These are phyloP conservation scores for Singerocomus inundabilis DNA, from an alignment of 1,284 basidiomycete species.

Conservation along the genomic window DNA sequence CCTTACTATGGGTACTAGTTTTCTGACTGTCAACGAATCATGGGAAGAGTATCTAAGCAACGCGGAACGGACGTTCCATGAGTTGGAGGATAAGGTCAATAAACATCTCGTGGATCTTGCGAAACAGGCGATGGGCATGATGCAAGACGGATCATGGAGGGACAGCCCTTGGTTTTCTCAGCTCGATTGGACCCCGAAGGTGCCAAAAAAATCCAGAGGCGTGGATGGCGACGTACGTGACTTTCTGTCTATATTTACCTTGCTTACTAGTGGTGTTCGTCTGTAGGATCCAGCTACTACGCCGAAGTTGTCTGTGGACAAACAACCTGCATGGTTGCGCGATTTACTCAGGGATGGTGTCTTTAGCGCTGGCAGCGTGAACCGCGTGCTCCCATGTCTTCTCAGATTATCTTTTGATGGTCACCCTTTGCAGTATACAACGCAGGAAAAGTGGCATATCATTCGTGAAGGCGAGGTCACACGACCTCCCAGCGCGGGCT, in stretches of 20 bases:
- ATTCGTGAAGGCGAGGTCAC: slow-evolving; percentile 36
- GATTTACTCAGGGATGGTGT: slow-evolving; percentile 51
- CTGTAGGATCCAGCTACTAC: slow-evolving; percentile 7
- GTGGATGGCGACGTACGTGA: slow-evolving; percentile 32
- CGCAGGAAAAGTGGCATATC: slow-evolving; percentile 69
- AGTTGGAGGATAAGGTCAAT: slow-evolving; percentile 76
- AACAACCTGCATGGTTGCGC: slow-evolving; percentile 75
- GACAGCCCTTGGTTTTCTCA: slow-evolving; percentile 87
- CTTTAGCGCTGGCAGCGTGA: slow-evolving; percentile 53
- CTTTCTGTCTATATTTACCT: slow-evolving; percentile 5
- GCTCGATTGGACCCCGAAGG: slow-evolving; percentile 94
- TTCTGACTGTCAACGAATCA: slow-evolving; percentile 85
- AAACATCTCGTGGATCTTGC: slow-evolving; percentile 70
- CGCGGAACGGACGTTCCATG: slow-evolving; percentile 78
- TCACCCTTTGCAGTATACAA: slow-evolving; percentile 62
- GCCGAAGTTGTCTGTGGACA: neutral
- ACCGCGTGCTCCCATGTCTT: slow-evolving; percentile 73
- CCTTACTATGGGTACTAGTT: slow-evolving; percentile 88
- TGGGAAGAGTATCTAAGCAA: slow-evolving; percentile 84
- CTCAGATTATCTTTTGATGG: slow-evolving; percentile 77
- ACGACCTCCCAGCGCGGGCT: slow-evolving; percentile 39
- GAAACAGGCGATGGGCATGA: slow-evolving; percentile 50
- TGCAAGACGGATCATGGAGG: slow-evolving; percentile 57
- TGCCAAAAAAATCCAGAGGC: slow-evolving; percentile 69
- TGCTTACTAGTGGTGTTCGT: neutral